phyloP scores from a whole-genome alignment of 2,329 filamentous ascomycete genomes.

The Fusarium acutatum region DNA sequence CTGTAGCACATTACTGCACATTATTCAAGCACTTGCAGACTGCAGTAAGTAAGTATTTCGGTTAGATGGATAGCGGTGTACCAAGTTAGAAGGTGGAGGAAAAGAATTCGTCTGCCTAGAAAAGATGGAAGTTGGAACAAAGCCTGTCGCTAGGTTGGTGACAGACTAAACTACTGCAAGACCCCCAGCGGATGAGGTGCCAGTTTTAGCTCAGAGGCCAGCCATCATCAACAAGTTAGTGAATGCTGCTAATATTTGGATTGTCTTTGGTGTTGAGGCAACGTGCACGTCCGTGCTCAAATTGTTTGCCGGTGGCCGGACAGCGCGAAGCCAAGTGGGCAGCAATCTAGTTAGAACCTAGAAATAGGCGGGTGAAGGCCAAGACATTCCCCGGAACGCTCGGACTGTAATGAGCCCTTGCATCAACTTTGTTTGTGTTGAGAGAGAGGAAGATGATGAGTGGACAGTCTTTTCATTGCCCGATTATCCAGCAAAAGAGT shows the following conservation, averaged over 20 bases:
- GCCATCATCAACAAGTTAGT: background rate
- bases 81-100: background rate
- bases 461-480: background rate
- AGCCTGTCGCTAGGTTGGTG: background rate
- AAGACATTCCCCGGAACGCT: conserved; percentile 28
- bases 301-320: conserved; percentile 23
- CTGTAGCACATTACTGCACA: conserved; percentile 8
- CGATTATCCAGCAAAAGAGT: background rate
- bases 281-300: conserved; percentile 7
- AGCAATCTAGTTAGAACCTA: conserved; percentile 34
- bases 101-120: conserved; percentile 39
- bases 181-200: conserved; percentile 9
- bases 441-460: background rate
- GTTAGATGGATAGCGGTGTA: conserved; percentile 6
- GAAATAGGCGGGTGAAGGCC: conserved; percentile 1
- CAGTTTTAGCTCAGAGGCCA: background rate
- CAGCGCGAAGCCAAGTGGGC: conserved; percentile 25
- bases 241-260: background rate
- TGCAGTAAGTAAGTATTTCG: background rate
- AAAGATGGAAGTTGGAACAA: conserved; percentile 26
- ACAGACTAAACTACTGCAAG: conserved; percentile 34
- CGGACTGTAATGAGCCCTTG: conserved; percentile 7
- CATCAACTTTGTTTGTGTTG: background rate
- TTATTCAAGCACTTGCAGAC: conserved; percentile 6
- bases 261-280: conserved; percentile 21